Evolutionary conservation across 2,329 filamentous ascomycete species (phyloP).

Genomic region (Alternaria solani): DNA sequence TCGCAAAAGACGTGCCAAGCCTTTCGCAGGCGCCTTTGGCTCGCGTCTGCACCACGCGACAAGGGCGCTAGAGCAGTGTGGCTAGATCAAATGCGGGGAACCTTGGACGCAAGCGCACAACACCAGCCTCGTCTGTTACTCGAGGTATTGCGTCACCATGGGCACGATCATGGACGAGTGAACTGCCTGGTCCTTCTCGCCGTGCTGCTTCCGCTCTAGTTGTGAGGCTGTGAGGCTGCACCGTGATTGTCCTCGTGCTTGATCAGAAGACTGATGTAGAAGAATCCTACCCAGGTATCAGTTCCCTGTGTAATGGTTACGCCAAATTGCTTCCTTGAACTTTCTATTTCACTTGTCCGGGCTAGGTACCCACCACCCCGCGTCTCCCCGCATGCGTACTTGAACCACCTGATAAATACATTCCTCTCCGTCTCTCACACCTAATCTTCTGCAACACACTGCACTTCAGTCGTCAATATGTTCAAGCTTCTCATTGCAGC

Average conservation of each 20-base stretch:
- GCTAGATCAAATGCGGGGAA: slow-evolving; percentile 16
- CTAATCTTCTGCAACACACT: background rate
- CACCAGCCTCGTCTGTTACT: slow-evolving; percentile 8
- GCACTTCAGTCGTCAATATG: slow-evolving; percentile 20
- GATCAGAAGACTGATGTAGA: slow-evolving; percentile 3
- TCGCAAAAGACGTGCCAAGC: slow-evolving; percentile 19
- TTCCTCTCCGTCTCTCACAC: background rate
- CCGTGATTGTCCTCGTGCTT: background rate
- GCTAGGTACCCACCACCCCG: slow-evolving; percentile 13
- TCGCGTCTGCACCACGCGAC: slow-evolving; percentile 10
- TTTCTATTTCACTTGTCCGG: slow-evolving; percentile 10
- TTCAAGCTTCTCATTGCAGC: slow-evolving; percentile 26
- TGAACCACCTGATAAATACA: background rate
- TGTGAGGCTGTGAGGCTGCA: slow-evolving; percentile 1
- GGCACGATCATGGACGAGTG: background rate
- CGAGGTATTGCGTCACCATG: background rate
- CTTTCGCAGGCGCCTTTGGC: background rate
- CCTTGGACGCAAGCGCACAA: background rate
- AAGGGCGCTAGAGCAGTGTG: slow-evolving; percentile 3
- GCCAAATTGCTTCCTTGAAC: background rate
- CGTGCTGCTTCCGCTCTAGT: background rate
- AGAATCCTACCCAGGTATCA: background rate
- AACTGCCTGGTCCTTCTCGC: background rate
- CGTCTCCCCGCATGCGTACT: slow-evolving; percentile 13
- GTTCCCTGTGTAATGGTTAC: slow-evolving; percentile 1